Evolutionary conservation across 768 basidiomycete genomes (phyloP).

Genomic region (Leucosporidium creatinivorum): DNA sequence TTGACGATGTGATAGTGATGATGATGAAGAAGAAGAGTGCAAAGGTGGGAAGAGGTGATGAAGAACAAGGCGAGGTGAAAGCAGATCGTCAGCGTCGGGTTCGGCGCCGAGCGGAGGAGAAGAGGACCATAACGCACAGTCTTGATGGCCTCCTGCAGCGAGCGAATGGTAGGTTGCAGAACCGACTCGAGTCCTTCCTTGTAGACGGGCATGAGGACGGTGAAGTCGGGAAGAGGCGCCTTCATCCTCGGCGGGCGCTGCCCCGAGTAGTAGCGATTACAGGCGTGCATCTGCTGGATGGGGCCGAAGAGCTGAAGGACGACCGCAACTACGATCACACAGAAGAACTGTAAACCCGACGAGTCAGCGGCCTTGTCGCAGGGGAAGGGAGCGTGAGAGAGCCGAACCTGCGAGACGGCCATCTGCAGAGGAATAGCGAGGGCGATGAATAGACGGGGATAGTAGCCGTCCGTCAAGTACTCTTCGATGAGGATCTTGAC

Average conservation of each 20-base stretch:
- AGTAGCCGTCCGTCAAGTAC: neutral
- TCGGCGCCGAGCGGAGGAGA: no score
- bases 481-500: neutral
- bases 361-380: no score
- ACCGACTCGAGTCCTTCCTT: constrained; percentile 37
- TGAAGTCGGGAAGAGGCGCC: constrained; percentile 4
- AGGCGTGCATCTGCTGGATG: neutral
- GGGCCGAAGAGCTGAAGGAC: constrained; percentile 7
- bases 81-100: no score
- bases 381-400: no score
- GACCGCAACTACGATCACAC: neutral
- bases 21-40: no score
- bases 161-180: constrained; percentile 34
- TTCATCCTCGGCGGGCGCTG: neutral
- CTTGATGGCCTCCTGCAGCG: constrained; percentile 16
- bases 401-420: no score
- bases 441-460: neutral
- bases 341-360: neutral
- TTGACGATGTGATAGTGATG: no score
- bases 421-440: constrained; percentile 6
- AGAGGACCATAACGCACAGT: neutral
- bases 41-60: no score
- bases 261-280: constrained; percentile 6
- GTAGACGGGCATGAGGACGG: constrained; percentile 33
- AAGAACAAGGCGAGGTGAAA: no score